Conservation (phyloP, 495 filamentous ascomycete genomes). For the Lentithecium fluviatile region DNA sequence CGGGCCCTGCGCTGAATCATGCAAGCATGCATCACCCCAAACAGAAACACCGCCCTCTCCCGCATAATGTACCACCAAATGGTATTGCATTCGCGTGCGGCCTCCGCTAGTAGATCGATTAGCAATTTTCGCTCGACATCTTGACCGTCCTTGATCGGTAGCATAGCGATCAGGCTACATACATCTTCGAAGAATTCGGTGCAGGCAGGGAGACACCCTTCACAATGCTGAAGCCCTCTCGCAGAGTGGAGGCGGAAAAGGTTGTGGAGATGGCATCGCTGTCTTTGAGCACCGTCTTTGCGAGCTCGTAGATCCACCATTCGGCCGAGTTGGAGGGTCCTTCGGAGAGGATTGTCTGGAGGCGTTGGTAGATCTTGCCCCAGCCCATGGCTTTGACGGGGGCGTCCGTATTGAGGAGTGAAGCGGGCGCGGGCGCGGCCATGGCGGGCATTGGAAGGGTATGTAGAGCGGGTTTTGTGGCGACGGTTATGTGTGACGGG, state of each 20-base stretch:
- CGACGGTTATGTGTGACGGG: no score
- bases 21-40: not conserved
- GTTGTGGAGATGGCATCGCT: not conserved
- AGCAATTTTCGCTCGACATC: not conserved
- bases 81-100: not conserved
- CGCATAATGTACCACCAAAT: not conserved
- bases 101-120: not conserved
- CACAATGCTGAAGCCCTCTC: not conserved
- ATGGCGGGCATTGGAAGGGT: no score
- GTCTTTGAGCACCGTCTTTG: no score
- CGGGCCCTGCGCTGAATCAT: not conserved
- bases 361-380: no score
- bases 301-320: conserved; percentile 7
- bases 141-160: not conserved
- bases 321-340: not conserved
- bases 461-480: no score
- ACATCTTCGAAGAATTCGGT: not conserved
- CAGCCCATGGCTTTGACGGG: no score
- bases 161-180: not conserved
- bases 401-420: no score
- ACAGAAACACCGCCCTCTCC: not conserved
- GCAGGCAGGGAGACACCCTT: not conserved
- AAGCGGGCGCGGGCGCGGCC: no score
- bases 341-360: no score
- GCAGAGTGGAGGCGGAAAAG: not conserved